Evolutionary conservation across 257 asterid genomes (phyloP).

Genomic region (Coffea eugenioides): DNA sequence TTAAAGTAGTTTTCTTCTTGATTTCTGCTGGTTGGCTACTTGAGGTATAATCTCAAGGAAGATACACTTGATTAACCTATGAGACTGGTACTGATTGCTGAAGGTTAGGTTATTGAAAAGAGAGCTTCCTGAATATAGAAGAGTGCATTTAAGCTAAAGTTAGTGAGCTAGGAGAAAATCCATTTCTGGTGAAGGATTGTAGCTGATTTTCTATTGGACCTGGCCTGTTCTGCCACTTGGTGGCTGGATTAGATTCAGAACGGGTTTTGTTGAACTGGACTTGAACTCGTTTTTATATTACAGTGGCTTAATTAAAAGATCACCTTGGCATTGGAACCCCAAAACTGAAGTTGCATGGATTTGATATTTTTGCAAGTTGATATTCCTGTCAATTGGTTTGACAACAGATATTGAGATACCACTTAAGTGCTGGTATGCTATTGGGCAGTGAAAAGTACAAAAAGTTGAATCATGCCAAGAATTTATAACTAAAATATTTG

Average conservation of each 20-base stretch:
- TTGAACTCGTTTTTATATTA: background rate
- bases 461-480: background rate
- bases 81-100: background rate
- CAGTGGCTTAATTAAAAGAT: background rate
- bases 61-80: background rate
- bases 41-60: background rate
- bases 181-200: background rate
- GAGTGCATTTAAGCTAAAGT: background rate
- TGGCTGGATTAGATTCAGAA: background rate
- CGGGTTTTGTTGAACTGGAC: too few relatives aligned
- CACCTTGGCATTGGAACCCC: background rate
- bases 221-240: background rate
- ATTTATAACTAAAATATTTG: background rate
- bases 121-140: background rate
- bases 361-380: background rate
- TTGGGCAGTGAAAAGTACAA: too few relatives aligned
- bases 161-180: background rate
- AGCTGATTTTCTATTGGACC: background rate
- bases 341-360: background rate
- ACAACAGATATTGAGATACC: background rate
- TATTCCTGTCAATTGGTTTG: background rate
- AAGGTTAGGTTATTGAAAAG: background rate
- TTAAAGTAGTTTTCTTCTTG: background rate
- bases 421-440: background rate
- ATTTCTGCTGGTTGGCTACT: background rate